A percentile compares a stretch with the other conserved stretches of the same genome.
Evolutionary conservation across 768 basidiomycete genomes (phyloP).

Genomic region (Artomyces pyxidatus): DNA sequence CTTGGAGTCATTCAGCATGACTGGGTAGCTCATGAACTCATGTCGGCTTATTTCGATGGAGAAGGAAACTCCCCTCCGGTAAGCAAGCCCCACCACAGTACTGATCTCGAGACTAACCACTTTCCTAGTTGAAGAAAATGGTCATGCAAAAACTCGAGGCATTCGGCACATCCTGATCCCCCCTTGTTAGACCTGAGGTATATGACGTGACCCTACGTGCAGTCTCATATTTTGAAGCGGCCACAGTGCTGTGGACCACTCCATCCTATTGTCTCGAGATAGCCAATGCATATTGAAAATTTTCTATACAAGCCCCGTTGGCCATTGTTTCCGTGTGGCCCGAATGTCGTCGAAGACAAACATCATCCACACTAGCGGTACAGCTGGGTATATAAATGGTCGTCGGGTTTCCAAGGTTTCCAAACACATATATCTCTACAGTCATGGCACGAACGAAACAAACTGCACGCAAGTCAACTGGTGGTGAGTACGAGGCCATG

Average conservation of each 20-base stretch:
- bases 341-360: no score
- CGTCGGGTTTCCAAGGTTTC: no score
- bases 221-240: no score
- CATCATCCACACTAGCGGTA: no score
- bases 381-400: no score
- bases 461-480: constrained; percentile 9
- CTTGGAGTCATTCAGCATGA: constrained; percentile 63
- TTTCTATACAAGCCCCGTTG: no score
- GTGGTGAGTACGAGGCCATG: background rate
- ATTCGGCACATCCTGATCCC: background rate
- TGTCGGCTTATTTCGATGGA: constrained; percentile 69
- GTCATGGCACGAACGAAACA: constrained; percentile 12
- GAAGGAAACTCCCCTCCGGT: constrained; percentile 66
- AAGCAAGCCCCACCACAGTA: constrained; percentile 17
- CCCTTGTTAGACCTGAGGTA: background rate
- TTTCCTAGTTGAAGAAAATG: constrained; percentile 1
- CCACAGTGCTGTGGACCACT: no score
- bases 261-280: no score
- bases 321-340: no score
- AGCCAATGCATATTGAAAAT: no score
- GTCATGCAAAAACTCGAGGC: background rate
- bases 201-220: no score
- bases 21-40: constrained; percentile 69
- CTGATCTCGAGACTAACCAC: background rate
- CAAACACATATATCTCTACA: no score